Conservation (phyloP, 73 alveolate genomes). For the Stentor coeruleus region DNA sequence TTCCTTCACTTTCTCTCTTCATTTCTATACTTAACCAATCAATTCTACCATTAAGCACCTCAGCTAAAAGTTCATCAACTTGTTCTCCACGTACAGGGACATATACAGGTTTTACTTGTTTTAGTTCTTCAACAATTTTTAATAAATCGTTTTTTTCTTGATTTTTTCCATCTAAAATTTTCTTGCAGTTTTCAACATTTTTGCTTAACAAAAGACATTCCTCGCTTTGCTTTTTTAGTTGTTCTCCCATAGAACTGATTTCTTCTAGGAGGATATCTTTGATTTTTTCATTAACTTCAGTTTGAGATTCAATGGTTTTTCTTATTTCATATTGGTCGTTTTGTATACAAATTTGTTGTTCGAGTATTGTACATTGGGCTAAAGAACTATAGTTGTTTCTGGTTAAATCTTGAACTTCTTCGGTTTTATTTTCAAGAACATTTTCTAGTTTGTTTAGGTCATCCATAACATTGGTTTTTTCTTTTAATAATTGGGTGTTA, state of each 20-base stretch:
- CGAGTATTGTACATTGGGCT: neutral
- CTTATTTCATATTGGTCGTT: neutral
- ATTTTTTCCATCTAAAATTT: neutral
- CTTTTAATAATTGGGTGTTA: neutral
- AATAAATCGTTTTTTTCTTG: neutral
- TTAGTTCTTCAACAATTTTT: constrained; percentile 4
- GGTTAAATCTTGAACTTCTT: constrained; percentile 21
- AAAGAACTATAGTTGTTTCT: neutral
- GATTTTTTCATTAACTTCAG: neutral
- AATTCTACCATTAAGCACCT: constrained; percentile 1
- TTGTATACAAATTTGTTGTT: neutral
- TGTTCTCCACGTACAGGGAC: constrained; percentile 14
- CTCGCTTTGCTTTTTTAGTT: neutral
- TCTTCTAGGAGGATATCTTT: neutral
- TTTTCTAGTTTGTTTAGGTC: constrained; percentile 11
- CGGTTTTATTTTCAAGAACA: neutral
- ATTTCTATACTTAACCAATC: neutral
- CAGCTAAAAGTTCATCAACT: neutral
- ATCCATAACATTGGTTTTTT: neutral
- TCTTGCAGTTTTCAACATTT: constrained; percentile 15
- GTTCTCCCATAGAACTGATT: neutral
- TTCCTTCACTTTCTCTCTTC: neutral
- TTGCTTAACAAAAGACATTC: neutral
- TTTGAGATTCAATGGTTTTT: constrained; percentile 5
- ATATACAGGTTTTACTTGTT: neutral